Base-by-base conservation (phyloP, 495 filamentous ascomycete species). In the Hypoxylon subgilvum region DNA sequence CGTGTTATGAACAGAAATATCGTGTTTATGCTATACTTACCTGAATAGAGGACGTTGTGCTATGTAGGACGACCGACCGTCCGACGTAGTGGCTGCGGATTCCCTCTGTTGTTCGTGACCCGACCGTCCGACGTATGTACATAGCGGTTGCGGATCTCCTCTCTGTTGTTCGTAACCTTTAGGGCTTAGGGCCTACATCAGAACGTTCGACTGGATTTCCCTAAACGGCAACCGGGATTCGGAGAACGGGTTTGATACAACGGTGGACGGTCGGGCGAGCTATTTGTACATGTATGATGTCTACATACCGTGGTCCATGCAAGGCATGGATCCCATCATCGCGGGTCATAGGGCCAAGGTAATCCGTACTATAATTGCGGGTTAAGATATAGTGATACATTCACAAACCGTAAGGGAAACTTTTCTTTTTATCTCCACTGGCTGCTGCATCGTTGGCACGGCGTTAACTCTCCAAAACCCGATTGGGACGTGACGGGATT, bases 181-280 rank as follows among this genome's bases (percentile, higher is more conserved):
- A 38, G 14, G 34, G 34, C 34, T 38, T 38, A 38, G 34, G 3
- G 13, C 4, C 34, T 38, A 40, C 36, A 16, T 39, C 18, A 17
- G 34, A 41, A 19, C 23, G 36, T 35, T 19, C 9, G 40, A n/a
- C n/a, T n/a, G n/a, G n/a, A 14, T 40, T 28, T 35, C 23, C 27
- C 7, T 25, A n/a, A n/a, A n/a, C n/a, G n/a, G n/a, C 16, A 41
- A 41, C 31, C 56, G 56, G 56, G 34, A 41, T 59, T 59, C 56
- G 56, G 56, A 32, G 46, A 6, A 44, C 34, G 43, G 44, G 32
- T n/a, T 30, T 23, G 19, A n/a, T 22, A 36, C 48, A 27, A 52
- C 23, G 35, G 31, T 34, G 17, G 48, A 41, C 21, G 36, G 32
- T 22, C 34, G 4, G 14, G 14, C 14, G 2, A 38, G 34, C 2